A percentile compares a stretch with the other conserved stretches of the same genome.
Evolutionary conservation across 441 rosid species (phyloP).

Genomic region (Euphorbia corollata): DNA sequence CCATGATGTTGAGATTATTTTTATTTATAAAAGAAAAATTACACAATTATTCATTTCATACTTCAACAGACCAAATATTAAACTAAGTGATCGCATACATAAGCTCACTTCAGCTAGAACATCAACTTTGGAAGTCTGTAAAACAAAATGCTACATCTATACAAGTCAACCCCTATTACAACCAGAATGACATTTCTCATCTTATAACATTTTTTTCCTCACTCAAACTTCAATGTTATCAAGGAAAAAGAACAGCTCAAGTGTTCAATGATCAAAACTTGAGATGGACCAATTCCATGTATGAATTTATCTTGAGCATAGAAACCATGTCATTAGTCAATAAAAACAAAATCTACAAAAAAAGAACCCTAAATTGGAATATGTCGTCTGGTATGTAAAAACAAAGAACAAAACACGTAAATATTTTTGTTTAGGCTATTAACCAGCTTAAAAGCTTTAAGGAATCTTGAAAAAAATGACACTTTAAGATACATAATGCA

Average conservation of each 20-base stretch:
- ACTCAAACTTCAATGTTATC: not conserved
- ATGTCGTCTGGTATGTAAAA: not conserved
- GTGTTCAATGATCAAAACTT: not conserved
- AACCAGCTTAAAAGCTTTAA: not conserved
- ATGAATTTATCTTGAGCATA: not conserved
- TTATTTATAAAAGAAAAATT: no score
- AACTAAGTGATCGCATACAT: not conserved
- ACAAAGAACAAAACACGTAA: no score
- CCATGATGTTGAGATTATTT: no score
- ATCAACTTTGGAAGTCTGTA: not conserved
- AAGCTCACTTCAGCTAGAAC: not conserved
- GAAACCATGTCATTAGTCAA: not conserved
- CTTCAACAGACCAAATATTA: not conserved
- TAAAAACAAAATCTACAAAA: not conserved
- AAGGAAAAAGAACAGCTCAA: not conserved
- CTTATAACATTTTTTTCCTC: not conserved
- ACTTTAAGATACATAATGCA: no score
- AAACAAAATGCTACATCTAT: not conserved
- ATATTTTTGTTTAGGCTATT: not conserved
- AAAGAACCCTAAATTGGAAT: not conserved
- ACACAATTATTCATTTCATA: not conserved
- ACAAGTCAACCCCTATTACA: not conserved
- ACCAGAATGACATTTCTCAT: not conserved
- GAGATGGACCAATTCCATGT: not conserved
- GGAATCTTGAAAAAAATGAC: not conserved